Conservation (phyloP, 352 stramenopile species). For the Globisporangium iwayamae region DNA sequence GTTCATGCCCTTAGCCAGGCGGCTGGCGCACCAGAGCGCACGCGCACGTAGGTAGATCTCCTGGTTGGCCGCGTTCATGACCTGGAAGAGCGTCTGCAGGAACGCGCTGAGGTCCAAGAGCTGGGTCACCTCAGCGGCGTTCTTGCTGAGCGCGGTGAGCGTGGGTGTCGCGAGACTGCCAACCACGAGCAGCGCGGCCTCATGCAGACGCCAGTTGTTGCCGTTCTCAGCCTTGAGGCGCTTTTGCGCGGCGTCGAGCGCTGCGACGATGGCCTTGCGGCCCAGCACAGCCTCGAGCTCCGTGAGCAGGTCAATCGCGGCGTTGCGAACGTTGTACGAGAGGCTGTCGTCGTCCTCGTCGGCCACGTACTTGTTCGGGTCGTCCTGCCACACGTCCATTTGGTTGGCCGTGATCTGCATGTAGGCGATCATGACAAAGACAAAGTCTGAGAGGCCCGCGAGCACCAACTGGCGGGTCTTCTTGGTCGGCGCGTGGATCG, state of each 20-base stretch:
- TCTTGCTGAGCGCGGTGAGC: slow-evolving; percentile 51
- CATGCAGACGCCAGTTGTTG: slow-evolving; percentile 67
- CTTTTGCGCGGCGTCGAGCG: slow-evolving; percentile 55
- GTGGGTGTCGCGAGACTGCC: slow-evolving; percentile 59
- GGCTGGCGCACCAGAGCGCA: slow-evolving; percentile 79
- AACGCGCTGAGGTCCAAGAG: slow-evolving; percentile 61
- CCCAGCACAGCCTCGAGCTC: slow-evolving; percentile 69
- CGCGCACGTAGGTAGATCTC: slow-evolving; percentile 76
- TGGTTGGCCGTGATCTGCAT: slow-evolving; percentile 81
- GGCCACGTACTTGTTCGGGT: slow-evolving; percentile 82
- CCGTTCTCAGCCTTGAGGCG: slow-evolving; percentile 38
- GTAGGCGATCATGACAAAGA: slow-evolving; percentile 79
- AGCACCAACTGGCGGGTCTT: slow-evolving; percentile 69
- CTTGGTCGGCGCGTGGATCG: slow-evolving; percentile 73
- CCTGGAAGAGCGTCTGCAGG: slow-evolving; percentile 68
- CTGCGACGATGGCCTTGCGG: slow-evolving; percentile 50
- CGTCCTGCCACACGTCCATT: slow-evolving; percentile 70
- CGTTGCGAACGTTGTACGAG: slow-evolving; percentile 76
- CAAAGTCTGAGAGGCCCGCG: slow-evolving; percentile 53
- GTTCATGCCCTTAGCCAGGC: slow-evolving; percentile 63
- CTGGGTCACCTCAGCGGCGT: slow-evolving; percentile 37
- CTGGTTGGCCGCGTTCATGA: slow-evolving; percentile 63
- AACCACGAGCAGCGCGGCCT: slow-evolving; percentile 71
- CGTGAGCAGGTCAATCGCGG: slow-evolving; percentile 53
- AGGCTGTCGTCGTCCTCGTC: slow-evolving; percentile 84